Conservation (phyloP, 148 eudicot species). For the Nepenthes mirabilis region DNA sequence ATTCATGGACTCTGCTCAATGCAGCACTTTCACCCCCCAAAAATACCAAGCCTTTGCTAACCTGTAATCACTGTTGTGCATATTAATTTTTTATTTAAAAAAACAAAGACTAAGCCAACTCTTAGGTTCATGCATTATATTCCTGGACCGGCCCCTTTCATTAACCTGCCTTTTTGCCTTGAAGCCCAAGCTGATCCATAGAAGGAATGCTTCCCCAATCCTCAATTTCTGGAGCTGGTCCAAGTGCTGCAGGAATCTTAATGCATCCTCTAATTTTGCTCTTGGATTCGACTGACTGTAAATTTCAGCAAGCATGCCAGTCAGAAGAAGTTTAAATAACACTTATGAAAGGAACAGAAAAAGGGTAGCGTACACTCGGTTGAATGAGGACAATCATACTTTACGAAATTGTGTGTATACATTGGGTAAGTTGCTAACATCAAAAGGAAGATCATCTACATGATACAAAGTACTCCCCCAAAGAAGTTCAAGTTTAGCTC, state of each 20-base stretch:
- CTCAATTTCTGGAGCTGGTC: conserved; percentile 50
- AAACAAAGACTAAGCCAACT: not conserved
- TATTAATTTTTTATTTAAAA: not conserved
- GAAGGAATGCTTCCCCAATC: conserved; percentile 84
- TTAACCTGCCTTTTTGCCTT: conserved; percentile 41
- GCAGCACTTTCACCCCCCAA: conserved; percentile 87
- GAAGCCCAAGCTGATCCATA: conserved; percentile 38
- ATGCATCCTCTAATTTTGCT: conserved; percentile 48
- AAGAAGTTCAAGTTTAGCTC: conserved; percentile 45
- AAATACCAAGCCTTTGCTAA: conserved; percentile 51
- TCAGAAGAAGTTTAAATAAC: not conserved
- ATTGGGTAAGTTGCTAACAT: conserved; percentile 41
- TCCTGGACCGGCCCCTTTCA: not conserved
- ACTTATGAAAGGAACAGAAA: not conserved
- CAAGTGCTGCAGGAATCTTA: conserved; percentile 58
- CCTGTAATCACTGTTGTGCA: conserved; percentile 19
- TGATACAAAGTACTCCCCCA: conserved; percentile 89
- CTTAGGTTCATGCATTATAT: not conserved
- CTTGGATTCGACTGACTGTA: conserved; percentile 74
- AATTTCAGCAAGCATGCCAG: conserved; percentile 6
- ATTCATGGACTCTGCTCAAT: conserved; percentile 65
- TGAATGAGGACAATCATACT: conserved; percentile 20
- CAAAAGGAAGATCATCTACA: conserved; percentile 77
- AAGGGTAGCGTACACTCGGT: not conserved
- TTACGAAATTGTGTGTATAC: conserved; percentile 88